These are phyloP conservation scores for Heliamphora pulchella DNA, from an alignment of 179 eudicot species.

Conservation along the genomic window DNA sequence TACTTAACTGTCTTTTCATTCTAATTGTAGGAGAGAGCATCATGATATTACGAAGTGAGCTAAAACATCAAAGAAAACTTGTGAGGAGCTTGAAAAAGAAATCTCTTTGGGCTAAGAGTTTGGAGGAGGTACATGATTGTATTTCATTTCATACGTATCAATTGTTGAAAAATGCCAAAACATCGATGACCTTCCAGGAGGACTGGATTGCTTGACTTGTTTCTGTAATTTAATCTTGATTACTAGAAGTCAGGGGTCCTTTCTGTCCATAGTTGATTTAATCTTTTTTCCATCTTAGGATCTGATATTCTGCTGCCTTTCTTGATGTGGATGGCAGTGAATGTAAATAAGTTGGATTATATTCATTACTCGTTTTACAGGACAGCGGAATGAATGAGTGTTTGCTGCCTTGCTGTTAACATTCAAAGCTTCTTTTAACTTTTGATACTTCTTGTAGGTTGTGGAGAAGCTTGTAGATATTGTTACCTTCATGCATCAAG, in stretches of 20 bases:
- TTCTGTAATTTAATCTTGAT: not conserved
- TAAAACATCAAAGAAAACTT: conserved; percentile 77
- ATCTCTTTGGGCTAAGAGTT: conserved; percentile 81
- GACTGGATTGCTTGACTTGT: not conserved
- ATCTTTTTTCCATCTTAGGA: not conserved
- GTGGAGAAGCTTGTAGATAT: conserved; percentile 95
- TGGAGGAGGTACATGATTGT: conserved; percentile 69
- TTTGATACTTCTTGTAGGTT: conserved; percentile 38
- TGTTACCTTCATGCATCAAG: conserved; percentile 75
- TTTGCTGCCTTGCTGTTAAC: not conserved
- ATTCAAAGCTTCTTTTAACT: not conserved
- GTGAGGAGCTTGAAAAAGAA: conserved; percentile 81
- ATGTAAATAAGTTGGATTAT: not conserved
- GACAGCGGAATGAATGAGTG: not conserved
- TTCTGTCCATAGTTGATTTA: not conserved
- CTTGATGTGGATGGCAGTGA: not conserved
- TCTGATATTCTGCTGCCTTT: not conserved
- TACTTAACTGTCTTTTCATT: conserved; percentile 9
- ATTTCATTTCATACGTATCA: not conserved
- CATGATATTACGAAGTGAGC: conserved; percentile 66
- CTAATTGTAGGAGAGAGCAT: conserved; percentile 60
- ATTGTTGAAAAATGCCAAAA: not conserved
- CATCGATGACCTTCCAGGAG: not conserved
- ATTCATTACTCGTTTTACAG: not conserved
- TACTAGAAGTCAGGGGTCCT: not conserved